Evolutionary conservation across 345 rosid species (phyloP), one percentile per base, ranked within the genome.

Genomic region (Iberis pinnata): DNA sequence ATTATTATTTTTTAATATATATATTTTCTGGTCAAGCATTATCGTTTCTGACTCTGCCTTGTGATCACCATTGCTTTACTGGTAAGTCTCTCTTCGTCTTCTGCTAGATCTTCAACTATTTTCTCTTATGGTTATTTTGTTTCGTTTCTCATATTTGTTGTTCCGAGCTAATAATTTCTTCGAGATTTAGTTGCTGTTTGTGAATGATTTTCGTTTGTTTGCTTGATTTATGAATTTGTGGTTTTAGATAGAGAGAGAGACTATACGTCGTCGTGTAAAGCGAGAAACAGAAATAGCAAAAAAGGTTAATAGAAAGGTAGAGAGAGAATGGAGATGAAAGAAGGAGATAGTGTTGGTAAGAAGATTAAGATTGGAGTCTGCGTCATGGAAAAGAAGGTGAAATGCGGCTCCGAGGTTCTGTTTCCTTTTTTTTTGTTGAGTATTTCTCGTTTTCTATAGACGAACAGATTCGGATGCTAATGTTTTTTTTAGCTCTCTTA

Each of bases 341-440:
- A 8, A 49, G 69, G 60, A 37, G 65, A n/a, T n/a, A n/a, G n/a
- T n/a, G n/a, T n/a, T n/a, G n/a, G 63, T 56, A 53, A 51, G 75
- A 78, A 74, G 83, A 76, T 81, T 17, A 78, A 42, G 18, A 27
- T 81, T 49, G 87, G 87, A 64, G 80, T 81, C 49, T 81, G 87
- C 62, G 87, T 81, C 62, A 76, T 81, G 87, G 83, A 81, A 76
- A 81, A 81, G 87, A 82, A 75, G 80, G 80, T 75, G 80, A 75
- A 71, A 69, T 65, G 76, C 76, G 80, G 80, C 75, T 47, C 69
- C 76, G 79, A 71, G 76, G 74, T 75, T 66, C 58, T 65, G 35
- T 56, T 57, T 58, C 55, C 60, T 18, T 60, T 68, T 58, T 64
- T n/a, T 26, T n/a, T 18, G 46, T 12, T 53, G 61, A 20, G 59